Evolutionary conservation across 2,329 filamentous ascomycete species (phyloP), one percentile per base, ranked within the genome.

Genomic region (Phaeosphaeriaceae sp.): DNA sequence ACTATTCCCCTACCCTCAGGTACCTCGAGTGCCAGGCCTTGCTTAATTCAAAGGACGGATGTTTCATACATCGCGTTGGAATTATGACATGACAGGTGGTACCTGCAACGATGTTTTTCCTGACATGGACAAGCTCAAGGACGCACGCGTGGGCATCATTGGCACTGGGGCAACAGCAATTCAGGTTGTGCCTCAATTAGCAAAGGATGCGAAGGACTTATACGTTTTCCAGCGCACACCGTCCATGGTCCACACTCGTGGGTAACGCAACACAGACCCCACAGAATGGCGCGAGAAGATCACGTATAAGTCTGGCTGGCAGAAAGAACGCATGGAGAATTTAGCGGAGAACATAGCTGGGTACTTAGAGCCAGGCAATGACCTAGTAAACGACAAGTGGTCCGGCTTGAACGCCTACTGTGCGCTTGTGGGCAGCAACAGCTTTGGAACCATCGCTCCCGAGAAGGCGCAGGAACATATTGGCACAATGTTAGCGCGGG

Each of bases 311-410:
- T 19, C 67, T 2, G 84, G 84, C 4, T 88, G 85, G 85, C 81
- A 84, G 62, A 61, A 64, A 17, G 74, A 77, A 24, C 79, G 84
- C 9, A 71, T 71, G 53, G 53, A 68, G 46, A 86, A 84, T 63
- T 78, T 81, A 49, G 71, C 77, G 54, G 71, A 71, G 48, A 52
- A 81, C 23, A 67, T 71, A n/a, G 71, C 77, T 21, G 54, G 56
- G 0, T 54, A 73, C 10, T 6, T 11, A 9, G 17, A 55, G n/a
- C 17, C 30, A 19, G 48, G 26, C 2, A 67, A 71, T 6, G 73
- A 86, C 63, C 60, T 84, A 21, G 78, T 86, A 8, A 60, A 77
- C 17, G 85, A 87, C 60, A 79, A 72, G 2, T 86, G 82, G 83
- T 77, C 79, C 1, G 61, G 67, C 7, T 54, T 78, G 42, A 69